Evolutionary conservation across 2,329 filamentous ascomycete species (phyloP).

Genomic region (Xylariales sp.): DNA sequence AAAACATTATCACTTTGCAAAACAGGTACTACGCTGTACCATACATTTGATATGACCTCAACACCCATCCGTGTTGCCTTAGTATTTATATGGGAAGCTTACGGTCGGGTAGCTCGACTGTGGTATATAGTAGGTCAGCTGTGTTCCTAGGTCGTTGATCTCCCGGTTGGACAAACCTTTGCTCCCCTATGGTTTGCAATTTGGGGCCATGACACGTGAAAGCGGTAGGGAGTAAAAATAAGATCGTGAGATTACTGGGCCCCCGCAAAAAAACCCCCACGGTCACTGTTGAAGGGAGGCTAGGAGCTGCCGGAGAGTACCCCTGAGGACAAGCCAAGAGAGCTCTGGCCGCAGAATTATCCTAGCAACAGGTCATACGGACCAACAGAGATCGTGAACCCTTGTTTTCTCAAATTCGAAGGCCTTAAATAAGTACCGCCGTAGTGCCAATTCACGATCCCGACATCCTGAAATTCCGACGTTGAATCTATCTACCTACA

Average conservation of each 20-base stretch:
- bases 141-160: not conserved
- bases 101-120: too few relatives aligned
- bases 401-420: slow-evolving; percentile 22
- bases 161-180: not conserved
- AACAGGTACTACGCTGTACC: too few relatives aligned
- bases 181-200: not conserved
- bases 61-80: too few relatives aligned
- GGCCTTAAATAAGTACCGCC: slow-evolving; percentile 1
- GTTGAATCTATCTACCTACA: not conserved
- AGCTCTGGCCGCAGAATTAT: slow-evolving; percentile 34
- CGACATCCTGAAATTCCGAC: not conserved
- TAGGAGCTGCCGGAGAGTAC: slow-evolving; percentile 23
- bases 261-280: slow-evolving; percentile 34
- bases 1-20: too few relatives aligned
- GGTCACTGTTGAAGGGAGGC: slow-evolving; percentile 8
- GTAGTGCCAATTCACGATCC: not conserved
- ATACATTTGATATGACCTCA: too few relatives aligned
- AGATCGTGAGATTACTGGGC: slow-evolving; percentile 30
- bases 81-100: too few relatives aligned
- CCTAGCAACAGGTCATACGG: slow-evolving; percentile 39
- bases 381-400: slow-evolving; percentile 41
- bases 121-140: too few relatives aligned
- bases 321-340: slow-evolving; percentile 31
- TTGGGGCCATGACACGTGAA: slow-evolving; percentile 3
- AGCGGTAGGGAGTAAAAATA: slow-evolving; percentile 15